Evolutionary conservation across 2,329 filamentous ascomycete genomes (phyloP), one percentile per base, ranked within the genome.

Genomic region (Exophiala viscosa): DNA sequence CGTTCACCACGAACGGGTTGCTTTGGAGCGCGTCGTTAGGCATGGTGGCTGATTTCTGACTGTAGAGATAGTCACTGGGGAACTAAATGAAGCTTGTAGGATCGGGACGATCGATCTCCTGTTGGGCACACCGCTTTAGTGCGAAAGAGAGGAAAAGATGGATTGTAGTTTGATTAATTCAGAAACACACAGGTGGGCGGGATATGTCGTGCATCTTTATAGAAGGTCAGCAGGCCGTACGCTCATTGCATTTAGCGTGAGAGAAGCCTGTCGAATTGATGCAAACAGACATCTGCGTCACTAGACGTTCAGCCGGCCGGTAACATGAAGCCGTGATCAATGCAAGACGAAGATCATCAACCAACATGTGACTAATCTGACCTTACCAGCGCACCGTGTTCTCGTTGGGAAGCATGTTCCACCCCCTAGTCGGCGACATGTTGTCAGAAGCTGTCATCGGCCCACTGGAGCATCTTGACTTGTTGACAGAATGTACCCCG

Each of bases 1-100:
- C 48, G 35, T 51, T 51, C 20, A 42, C 40, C 17, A 42, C 40
- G 18, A 50, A 42, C 35, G 41, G 17, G 41, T 50, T 39, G 40
- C 33, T 31, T 39, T 50, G 13, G 23, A 50, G 40, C 20, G 40
- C 40, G 40, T 42, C 18, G 40, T 42, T 42, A 42, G 17, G 17
- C 40, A 42, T 42, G 20, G 40, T 42, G 40, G n/a, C 40, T 42
- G 20, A 3, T 28, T 42, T 13, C 17, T 28, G 20, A 42, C n/a
- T 28, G 23, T 28, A 28, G 3, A 4, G 2, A 28, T 28, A 7
- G 40, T 14, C n/a, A 23, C n/a, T 31, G 3, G 17, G 20, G 18
- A 18, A 28, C 8, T 7, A 42, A 42, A 42, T n/a, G 40, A 40
- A 18, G 38, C 8, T 18, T 40, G n/a, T 40, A 28, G 23, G 38